Percentiles rank a stretch among this genome's conserved stretches.
phyloP scores from a whole-genome alignment of 2,329 filamentous ascomycete genomes.

The Trichoderma cornu-damae region DNA sequence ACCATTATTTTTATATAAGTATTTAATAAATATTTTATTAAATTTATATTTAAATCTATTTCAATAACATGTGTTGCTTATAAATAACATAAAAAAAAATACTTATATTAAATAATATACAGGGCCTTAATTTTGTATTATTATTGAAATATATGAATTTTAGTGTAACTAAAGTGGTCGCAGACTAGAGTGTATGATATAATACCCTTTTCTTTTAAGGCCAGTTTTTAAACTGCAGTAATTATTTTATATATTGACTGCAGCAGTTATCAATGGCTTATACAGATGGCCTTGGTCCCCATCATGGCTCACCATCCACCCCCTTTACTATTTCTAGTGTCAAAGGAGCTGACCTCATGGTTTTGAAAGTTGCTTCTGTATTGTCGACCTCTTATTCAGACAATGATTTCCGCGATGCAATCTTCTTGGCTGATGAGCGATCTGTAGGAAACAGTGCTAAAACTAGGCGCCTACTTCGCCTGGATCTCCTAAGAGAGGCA shows the following conservation, averaged over 20 bases:
- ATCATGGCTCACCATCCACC: not conserved
- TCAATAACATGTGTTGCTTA: too few species aligned
- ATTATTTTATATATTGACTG: not conserved
- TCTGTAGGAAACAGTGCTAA: constrained; percentile 69
- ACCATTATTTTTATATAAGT: too few species aligned
- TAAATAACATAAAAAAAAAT: too few species aligned
- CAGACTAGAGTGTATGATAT: too few species aligned
- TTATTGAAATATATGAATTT: too few species aligned
- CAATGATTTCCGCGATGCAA: constrained; percentile 79
- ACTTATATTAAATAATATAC: too few species aligned
- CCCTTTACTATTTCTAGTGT: not conserved
- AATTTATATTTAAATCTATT: too few species aligned
- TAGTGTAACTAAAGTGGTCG: too few species aligned
- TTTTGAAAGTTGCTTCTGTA: constrained; percentile 76
- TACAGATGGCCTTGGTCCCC: not conserved
- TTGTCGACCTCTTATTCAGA: constrained; percentile 91
- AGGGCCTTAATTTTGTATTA: too few species aligned
- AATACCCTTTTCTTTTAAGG: too few species aligned
- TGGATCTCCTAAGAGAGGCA: constrained; percentile 86
- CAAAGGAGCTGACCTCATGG: constrained; percentile 57
- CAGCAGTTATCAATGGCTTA: not conserved
- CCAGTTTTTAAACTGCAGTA: not conserved
- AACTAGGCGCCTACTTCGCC: constrained; percentile 69
- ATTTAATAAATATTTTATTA: too few species aligned
- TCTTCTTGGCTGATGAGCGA: constrained; percentile 70